Evolutionary conservation across 2,329 filamentous ascomycete species (phyloP).

Genomic region (Aureobasidium namibiae): DNA sequence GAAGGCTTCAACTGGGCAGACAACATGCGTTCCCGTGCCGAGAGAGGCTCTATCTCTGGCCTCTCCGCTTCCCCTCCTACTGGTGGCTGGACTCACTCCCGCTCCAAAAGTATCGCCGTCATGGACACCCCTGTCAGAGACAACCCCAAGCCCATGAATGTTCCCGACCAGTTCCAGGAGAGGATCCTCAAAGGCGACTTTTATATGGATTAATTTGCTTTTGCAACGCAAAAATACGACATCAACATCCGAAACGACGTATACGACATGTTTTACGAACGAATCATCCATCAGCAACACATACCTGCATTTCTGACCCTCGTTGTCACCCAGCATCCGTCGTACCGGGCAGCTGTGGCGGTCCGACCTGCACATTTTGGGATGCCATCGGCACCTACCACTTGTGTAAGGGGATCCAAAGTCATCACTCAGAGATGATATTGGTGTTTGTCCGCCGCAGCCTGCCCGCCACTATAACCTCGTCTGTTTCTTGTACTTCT

Average conservation of each 20-base stretch:
- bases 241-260: background rate
- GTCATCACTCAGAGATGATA: too few relatives aligned
- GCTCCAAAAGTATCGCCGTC: constrained; percentile 59
- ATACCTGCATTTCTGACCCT: background rate
- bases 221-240: background rate
- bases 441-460: background rate
- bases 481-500: background rate
- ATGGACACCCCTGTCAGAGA: constrained; percentile 47
- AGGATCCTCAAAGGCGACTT: constrained; percentile 96
- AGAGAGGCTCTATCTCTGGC: constrained; percentile 59
- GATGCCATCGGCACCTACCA: background rate
- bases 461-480: background rate
- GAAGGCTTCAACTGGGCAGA: constrained; percentile 97
- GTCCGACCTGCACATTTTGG: background rate
- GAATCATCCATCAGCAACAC: background rate
- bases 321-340: background rate
- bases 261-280: constrained; percentile 1
- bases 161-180: constrained; percentile 89
- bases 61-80: constrained; percentile 21
- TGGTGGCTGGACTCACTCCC: constrained; percentile 44
- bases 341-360: background rate
- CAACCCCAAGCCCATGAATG: constrained; percentile 49
- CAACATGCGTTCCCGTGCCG: constrained; percentile 84
- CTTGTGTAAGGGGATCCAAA: too few relatives aligned
- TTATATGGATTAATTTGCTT: constrained; percentile 68